Base-by-base conservation (phyloP, 75 land plant genomes). In the Cryptomeria japonica region DNA sequence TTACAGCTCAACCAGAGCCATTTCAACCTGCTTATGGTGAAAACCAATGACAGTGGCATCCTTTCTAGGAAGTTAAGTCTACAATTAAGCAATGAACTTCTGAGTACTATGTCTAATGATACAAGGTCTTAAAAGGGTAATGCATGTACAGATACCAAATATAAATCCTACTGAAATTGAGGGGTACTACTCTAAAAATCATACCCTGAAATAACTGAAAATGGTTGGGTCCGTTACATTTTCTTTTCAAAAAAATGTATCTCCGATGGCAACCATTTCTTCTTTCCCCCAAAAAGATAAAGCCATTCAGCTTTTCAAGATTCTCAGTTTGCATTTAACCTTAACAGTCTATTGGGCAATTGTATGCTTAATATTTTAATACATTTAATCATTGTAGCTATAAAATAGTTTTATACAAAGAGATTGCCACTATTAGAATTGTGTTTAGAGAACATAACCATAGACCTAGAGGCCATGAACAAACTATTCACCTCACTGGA, bases 1-100 rank as follows among this genome's bases (percentile, higher is more conserved):
- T 80, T 80, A 80, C 83, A 80, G 83, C 83, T 80, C 83, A 41
- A 80, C 22, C 83, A 80, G 22, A 79, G 13, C 83, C 47, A 80
- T 80, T 6, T 10, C 47, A 42, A 10, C 83, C 31, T 5, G 11
- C 83, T 31, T 42, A 31, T 9, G 42, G 31, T 41, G 47, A 9
- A 42, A 80, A 80, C 1, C 16, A 6, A 80, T 80, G 83, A 44
- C n/a, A 42, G 28, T 15, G 83, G 31, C n/a, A 80, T 42, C 25
- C 1, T 13, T 42, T 80, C n/a, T 42, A 10, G 83, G 44, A 12
- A 80, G 49, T 25, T 41, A 25, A 19, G 47, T 9, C 83, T 80
- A 38, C 22, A 42, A 19, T 80, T 22, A 80, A 34, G 31, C 19
- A 49, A 42, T 80, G 83, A 42, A 42, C 47, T 16, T 41, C 44